Conservation (phyloP, 495 filamentous ascomycete species). For the Entonaema liquescens region DNA sequence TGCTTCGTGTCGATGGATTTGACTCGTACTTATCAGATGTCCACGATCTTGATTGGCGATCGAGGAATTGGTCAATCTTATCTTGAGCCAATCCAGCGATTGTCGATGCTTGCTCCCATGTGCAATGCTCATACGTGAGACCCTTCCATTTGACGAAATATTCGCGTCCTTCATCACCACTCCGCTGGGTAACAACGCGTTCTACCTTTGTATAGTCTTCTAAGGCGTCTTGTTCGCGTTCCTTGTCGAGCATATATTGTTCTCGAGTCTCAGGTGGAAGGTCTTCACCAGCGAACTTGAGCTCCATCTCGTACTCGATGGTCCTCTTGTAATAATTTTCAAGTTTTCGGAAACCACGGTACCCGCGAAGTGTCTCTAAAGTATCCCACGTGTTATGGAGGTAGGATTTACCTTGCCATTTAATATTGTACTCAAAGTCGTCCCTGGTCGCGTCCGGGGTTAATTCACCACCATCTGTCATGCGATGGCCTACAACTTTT, state of each 20-base stretch:
- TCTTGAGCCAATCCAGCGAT: slow-evolving; percentile 79
- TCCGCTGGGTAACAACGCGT: slow-evolving; percentile 82
- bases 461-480: slow-evolving; percentile 72
- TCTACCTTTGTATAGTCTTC: slow-evolving; percentile 90
- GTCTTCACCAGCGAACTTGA: slow-evolving; percentile 72
- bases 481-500: slow-evolving; percentile 83
- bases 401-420: slow-evolving; percentile 96
- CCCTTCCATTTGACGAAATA: slow-evolving; percentile 96
- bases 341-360: slow-evolving; percentile 79
- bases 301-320: slow-evolving; percentile 75
- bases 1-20: slow-evolving; percentile 75
- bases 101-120: slow-evolving; percentile 85
- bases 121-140: slow-evolving; percentile 88
- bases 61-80: slow-evolving; percentile 89
- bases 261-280: slow-evolving; percentile 87
- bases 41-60: slow-evolving; percentile 78
- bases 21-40: slow-evolving; percentile 78
- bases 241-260: slow-evolving; percentile 87
- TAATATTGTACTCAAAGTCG: slow-evolving; percentile 94
- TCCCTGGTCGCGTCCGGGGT: slow-evolving; percentile 69
- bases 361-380: slow-evolving; percentile 66
- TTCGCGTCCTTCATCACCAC: slow-evolving; percentile 77
- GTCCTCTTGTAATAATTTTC: slow-evolving; percentile 93
- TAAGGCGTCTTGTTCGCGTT: slow-evolving; percentile 82
- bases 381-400: slow-evolving; percentile 96